Evolutionary conservation across 768 basidiomycete genomes (phyloP).

Genomic region (Termitomyces heimii): DNA sequence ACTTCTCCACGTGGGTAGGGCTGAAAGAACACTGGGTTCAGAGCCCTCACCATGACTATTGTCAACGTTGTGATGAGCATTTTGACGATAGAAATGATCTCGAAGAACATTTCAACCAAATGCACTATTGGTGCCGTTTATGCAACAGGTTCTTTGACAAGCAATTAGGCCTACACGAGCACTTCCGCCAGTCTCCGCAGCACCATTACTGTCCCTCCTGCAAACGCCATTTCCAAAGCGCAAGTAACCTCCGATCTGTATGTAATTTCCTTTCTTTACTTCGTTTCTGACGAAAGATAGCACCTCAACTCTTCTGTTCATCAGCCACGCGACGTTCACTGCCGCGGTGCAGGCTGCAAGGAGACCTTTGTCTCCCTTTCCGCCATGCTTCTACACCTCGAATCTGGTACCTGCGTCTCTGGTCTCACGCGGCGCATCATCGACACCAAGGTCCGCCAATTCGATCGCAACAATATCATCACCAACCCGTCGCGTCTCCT

Average conservation of each 20-base stretch:
- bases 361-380: conserved; percentile 43
- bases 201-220: conserved; percentile 43
- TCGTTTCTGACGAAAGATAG: conserved; percentile 9
- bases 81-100: conserved; percentile 29
- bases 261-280: not conserved
- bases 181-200: conserved; percentile 35
- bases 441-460: conserved; percentile 32
- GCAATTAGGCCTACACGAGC: conserved; percentile 35
- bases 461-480: conserved; percentile 44
- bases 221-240: conserved; percentile 34
- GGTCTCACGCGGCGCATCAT: conserved; percentile 35
- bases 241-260: conserved; percentile 27
- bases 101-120: conserved; percentile 30
- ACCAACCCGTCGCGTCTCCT: conserved; percentile 52
- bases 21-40: conserved; percentile 49
- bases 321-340: conserved; percentile 27
- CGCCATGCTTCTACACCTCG: conserved; percentile 58
- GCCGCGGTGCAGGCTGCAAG: conserved; percentile 37
- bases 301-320: conserved; percentile 55
- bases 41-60: conserved; percentile 44
- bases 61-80: conserved; percentile 42
- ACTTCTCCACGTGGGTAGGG: conserved; percentile 32
- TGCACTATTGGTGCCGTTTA: conserved; percentile 35
- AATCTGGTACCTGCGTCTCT: conserved; percentile 51
- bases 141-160: conserved; percentile 39